Conservation (phyloP, 805 yeast genomes). For the Wickerhamomyces rabaulensis region DNA sequence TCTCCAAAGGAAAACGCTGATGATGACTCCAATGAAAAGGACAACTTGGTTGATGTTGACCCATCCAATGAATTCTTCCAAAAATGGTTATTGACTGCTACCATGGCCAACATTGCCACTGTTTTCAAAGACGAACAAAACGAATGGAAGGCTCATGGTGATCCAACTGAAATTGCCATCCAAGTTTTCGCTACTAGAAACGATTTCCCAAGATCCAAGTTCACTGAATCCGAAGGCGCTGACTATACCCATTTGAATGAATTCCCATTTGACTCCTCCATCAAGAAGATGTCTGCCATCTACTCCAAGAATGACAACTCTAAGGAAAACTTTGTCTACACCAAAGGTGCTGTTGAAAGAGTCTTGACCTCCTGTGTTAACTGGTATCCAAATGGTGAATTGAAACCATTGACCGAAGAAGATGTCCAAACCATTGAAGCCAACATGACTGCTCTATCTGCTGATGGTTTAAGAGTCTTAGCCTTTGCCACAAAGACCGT, state of each 20-base stretch:
- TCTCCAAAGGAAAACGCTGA: conserved; percentile 20
- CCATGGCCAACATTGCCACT: conserved; percentile 76
- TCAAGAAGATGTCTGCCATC: conserved; percentile 68
- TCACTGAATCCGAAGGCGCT: conserved; percentile 33
- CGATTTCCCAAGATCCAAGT: conserved; percentile 39
- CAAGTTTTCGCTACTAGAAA: conserved; percentile 69
- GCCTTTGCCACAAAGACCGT: conserved; percentile 54
- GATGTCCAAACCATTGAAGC: conserved; percentile 40
- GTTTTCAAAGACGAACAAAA: conserved; percentile 44
- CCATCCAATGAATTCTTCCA: conserved; percentile 10
- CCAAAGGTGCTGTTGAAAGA: conserved; percentile 79
- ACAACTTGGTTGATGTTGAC: conserved; percentile 2
- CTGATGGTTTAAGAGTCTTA: conserved; percentile 66
- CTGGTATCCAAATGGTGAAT: conserved; percentile 39
- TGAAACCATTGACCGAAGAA: conserved; percentile 33
- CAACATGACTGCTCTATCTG: conserved; percentile 54
- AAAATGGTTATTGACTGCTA: conserved; percentile 59
- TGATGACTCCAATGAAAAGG: conserved; percentile 12
- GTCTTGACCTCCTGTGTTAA: conserved; percentile 48
- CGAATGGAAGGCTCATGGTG: conserved; percentile 78
- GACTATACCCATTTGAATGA: conserved; percentile 44
- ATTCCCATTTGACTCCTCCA: conserved; percentile 70
- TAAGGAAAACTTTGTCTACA: conserved; percentile 32
- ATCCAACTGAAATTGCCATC: conserved; percentile 86
- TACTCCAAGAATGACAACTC: conserved; percentile 33